Base-by-base conservation (phyloP, 2,329 filamentous ascomycete genomes). In the Neocatenulostroma microsporum region DNA sequence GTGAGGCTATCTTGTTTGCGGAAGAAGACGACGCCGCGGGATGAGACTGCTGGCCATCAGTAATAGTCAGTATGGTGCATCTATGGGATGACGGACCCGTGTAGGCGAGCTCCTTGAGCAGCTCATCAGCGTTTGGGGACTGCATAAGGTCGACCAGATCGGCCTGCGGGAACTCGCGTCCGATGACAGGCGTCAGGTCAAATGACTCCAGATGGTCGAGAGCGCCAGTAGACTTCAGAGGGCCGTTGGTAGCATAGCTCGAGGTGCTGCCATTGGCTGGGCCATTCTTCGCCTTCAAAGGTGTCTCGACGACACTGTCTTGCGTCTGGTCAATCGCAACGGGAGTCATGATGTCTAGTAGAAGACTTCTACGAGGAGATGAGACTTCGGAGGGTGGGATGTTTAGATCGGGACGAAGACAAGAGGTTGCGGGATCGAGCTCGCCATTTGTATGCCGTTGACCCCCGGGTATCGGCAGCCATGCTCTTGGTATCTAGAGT, bases 131-230 rank as follows among this genome's bases (percentile, higher is more conserved):
- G 44, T 60, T 58, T 15, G 60, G 51, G 10, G 41, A 55, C 42
- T 53, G 56, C 35, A 57, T 41, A 19, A 54, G 44, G 25, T 63
- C 60, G n/a, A 52, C 44, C 4, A 64, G 45, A 26, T 59, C 55
- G 13, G 53, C 47, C 11, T 55, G 52, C 1, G 57, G 53, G 30
- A 63, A 74, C 41, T 74, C 70, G 12, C 60, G 59, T 8, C 70
- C 70, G 44, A 73, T 72, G 9, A 65, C 58, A 5, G 69, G 68
- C 2, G 70, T 74, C 3, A 70, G 54, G 30, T 73, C 69, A 34
- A 14, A 29, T 10, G 26, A 29, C 15, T 29, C 26, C 7, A 29
- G 13, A 3, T 24, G 26, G 13, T 29, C 26, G 13, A 29, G 26
- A 13, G 26, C 26, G 15, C 26, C 26, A 14, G 8, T 29, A 8